These are phyloP conservation scores for Xylaria sp. DNA, from an alignment of 2,329 filamentous ascomycete genomes.

Conservation along the genomic window DNA sequence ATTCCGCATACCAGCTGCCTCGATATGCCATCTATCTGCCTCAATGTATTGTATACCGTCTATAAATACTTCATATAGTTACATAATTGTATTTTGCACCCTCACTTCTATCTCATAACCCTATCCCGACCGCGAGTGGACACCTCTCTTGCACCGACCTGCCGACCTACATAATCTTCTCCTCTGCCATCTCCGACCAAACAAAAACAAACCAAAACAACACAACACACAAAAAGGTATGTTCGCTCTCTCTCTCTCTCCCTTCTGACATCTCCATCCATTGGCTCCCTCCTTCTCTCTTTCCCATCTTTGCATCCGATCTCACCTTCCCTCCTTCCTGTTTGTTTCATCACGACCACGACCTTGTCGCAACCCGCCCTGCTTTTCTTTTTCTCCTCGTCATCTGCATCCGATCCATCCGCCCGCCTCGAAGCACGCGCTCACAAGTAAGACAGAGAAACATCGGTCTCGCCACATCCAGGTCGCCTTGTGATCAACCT, in stretches of 20 bases:
- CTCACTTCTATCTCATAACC: background rate
- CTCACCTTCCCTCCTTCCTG: background rate
- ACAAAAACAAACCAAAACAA: background rate
- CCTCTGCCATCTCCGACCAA: background rate
- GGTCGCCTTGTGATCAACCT: background rate
- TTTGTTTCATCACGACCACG: background rate
- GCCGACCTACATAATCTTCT: background rate
- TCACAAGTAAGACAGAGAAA: constrained; percentile 18
- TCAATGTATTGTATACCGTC: too few relatives aligned
- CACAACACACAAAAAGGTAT: background rate
- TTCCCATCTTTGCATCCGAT: background rate
- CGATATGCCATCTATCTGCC: too few relatives aligned
- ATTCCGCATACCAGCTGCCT: background rate
- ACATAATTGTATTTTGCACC: background rate
- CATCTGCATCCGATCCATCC: background rate
- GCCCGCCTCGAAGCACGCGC: constrained; percentile 4
- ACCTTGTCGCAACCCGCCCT: constrained; percentile 3
- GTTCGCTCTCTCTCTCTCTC: background rate
- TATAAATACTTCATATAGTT: background rate
- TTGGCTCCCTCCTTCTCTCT: background rate
- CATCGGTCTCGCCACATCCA: background rate
- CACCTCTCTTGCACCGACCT: background rate
- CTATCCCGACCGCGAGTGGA: background rate
- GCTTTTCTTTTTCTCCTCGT: background rate
- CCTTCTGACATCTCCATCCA: background rate